phyloP scores from a whole-genome alignment of 768 basidiomycete genomes.

The Rhodotorula taiwanensis region DNA sequence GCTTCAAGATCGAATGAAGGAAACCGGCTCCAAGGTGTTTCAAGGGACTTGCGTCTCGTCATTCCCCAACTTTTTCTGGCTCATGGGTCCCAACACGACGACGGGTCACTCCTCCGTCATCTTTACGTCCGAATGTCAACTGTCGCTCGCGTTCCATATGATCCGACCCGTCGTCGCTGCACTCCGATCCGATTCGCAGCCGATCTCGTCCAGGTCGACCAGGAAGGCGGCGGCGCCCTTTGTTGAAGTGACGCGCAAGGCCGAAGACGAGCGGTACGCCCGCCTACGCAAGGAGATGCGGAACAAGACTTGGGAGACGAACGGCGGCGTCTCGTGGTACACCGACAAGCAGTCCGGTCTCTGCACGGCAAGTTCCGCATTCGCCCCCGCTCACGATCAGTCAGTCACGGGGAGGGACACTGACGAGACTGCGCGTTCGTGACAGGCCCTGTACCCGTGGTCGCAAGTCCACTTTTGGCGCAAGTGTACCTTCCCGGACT shows the following conservation, averaged over 20 bases:
- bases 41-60: not conserved
- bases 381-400: not conserved
- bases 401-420: too few relatives aligned
- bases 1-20: slow-evolving; percentile 30
- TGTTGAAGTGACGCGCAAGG: slow-evolving; percentile 37
- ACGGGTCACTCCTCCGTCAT: slow-evolving; percentile 41
- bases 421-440: too few relatives aligned
- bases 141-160: slow-evolving; percentile 7
- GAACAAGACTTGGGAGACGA: slow-evolving; percentile 32
- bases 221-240: slow-evolving; percentile 7
- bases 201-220: not conserved
- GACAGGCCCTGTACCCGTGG: slow-evolving; percentile 23
- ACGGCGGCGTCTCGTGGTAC: slow-evolving; percentile 33
- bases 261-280: slow-evolving; percentile 20
- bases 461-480: slow-evolving; percentile 35
- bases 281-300: slow-evolving; percentile 31
- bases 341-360: slow-evolving; percentile 27
- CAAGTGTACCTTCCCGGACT: slow-evolving; percentile 13
- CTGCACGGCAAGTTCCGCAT: slow-evolving; percentile 14
- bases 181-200: not conserved
- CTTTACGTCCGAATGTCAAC: slow-evolving; percentile 33
- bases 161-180: slow-evolving; percentile 5
- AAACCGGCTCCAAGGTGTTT: slow-evolving; percentile 25
- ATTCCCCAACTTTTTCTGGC: slow-evolving; percentile 27
- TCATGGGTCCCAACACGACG: slow-evolving; percentile 16